These are phyloP conservation scores for Fraxinus paxiana DNA, from an alignment of 305 asterid genomes.

Conservation along the genomic window DNA sequence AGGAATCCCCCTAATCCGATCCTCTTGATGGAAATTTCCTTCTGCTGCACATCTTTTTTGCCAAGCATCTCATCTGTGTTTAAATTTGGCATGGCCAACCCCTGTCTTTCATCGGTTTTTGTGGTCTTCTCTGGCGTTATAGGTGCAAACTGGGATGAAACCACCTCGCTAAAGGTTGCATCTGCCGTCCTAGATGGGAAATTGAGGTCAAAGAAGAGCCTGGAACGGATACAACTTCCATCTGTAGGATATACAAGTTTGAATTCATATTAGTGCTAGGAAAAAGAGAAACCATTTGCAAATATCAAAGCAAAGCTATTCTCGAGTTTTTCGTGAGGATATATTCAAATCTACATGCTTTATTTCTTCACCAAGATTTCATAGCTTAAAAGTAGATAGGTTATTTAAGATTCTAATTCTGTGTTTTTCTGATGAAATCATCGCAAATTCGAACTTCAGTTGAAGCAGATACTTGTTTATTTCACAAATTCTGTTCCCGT, in stretches of 20 bases:
- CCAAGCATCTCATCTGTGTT: constrained; percentile 22
- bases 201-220: constrained; percentile 50
- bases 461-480: not conserved
- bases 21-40: constrained; percentile 8
- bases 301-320: not conserved
- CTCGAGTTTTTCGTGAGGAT: not conserved
- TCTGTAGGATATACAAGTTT: constrained; percentile 33
- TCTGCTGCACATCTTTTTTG: constrained; percentile 28
- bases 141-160: constrained; percentile 50
- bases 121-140: constrained; percentile 57
- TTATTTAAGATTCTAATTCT: not conserved
- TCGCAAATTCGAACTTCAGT: not conserved
- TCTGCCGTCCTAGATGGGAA: constrained; percentile 39
- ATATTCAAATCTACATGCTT: not conserved
- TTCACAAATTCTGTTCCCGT: not conserved
- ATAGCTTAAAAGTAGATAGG: not conserved
- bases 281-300: constrained; percentile 16
- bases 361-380: not conserved
- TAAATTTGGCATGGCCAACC: constrained; percentile 20
- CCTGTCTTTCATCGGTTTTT: constrained; percentile 29
- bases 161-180: constrained; percentile 35
- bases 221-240: constrained; percentile 37
- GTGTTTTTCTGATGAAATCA: not conserved
- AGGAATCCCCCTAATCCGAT: constrained; percentile 33
- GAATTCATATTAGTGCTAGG: constrained; percentile 24